These are phyloP conservation scores for Exophiala lecanii-corni DNA, from an alignment of 2,329 filamentous ascomycete species.

Conservation along the genomic window DNA sequence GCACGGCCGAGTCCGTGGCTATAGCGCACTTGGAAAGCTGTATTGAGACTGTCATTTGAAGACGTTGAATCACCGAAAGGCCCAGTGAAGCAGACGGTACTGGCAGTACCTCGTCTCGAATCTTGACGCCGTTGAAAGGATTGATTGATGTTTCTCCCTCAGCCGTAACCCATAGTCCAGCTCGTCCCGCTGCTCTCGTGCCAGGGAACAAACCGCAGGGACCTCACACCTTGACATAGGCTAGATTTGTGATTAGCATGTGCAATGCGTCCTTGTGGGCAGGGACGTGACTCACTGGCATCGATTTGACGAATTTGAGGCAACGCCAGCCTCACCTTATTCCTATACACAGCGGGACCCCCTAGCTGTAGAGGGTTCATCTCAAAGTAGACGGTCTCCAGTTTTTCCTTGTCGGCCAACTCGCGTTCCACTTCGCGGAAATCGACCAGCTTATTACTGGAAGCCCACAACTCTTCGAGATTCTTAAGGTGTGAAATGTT, in stretches of 20 bases:
- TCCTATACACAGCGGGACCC: conserved; percentile 80
- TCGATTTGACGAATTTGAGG: conserved; percentile 91
- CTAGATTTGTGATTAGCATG: conserved; percentile 6
- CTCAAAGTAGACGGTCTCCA: conserved; percentile 94
- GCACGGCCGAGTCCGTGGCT: no score
- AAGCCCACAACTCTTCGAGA: conserved; percentile 91
- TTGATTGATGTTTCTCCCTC: no score
- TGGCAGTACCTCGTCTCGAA: no score
- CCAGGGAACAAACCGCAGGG: no score
- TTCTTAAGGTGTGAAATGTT: conserved; percentile 65
- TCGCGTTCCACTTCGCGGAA: conserved; percentile 76
- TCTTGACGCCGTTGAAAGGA: no score
- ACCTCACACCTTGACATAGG: conserved; percentile 20
- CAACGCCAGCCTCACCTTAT: conserved; percentile 83
- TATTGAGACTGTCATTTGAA: no score
- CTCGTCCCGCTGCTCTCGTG: no score
- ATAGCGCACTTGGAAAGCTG: no score
- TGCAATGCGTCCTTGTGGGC: neutral
- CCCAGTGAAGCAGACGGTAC: no score
- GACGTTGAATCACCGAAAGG: no score
- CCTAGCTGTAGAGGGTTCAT: conserved; percentile 82
- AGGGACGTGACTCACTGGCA: conserved; percentile 68
- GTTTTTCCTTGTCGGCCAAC: conserved; percentile 69
- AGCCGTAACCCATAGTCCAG: no score
- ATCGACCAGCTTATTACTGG: conserved; percentile 74